phyloP scores from a whole-genome alignment of 2,329 filamentous ascomycete species.

The Colletotrichum tropicale region DNA sequence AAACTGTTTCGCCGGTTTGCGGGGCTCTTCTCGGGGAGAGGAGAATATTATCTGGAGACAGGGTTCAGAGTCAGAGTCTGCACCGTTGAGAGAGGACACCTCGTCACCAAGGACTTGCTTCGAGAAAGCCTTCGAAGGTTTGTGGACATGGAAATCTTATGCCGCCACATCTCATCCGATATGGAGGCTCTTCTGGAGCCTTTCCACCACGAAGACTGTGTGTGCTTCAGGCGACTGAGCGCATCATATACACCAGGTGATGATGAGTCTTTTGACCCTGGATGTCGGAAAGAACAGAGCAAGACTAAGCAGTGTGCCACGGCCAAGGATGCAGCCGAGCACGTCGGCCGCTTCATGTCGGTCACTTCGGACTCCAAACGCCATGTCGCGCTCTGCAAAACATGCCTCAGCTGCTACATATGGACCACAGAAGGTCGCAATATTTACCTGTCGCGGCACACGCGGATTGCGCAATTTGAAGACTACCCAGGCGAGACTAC shows the following conservation, averaged over 20 bases:
- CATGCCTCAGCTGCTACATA: not conserved
- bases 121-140: not conserved
- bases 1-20: not conserved
- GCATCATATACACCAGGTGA: not conserved
- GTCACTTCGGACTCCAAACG: not conserved
- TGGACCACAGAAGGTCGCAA: not conserved
- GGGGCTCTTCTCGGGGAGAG: not conserved
- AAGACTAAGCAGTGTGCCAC: not conserved
- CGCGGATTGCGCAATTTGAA: not conserved
- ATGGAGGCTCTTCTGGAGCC: not conserved
- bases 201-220: not conserved
- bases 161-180: not conserved
- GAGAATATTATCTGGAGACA: not conserved
- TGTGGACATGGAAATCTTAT: not conserved
- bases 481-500: not conserved
- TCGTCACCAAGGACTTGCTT: not conserved
- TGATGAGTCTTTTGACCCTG: not conserved
- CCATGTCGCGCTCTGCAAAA: not conserved
- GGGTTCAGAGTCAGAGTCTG: not conserved
- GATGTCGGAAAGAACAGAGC: not conserved
- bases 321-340: not conserved
- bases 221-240: not conserved
- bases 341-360: not conserved
- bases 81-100: not conserved
- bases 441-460: not conserved